Evolutionary conservation across 768 basidiomycete genomes (phyloP).

Genomic region (Paxillus ammoniavirescens): DNA sequence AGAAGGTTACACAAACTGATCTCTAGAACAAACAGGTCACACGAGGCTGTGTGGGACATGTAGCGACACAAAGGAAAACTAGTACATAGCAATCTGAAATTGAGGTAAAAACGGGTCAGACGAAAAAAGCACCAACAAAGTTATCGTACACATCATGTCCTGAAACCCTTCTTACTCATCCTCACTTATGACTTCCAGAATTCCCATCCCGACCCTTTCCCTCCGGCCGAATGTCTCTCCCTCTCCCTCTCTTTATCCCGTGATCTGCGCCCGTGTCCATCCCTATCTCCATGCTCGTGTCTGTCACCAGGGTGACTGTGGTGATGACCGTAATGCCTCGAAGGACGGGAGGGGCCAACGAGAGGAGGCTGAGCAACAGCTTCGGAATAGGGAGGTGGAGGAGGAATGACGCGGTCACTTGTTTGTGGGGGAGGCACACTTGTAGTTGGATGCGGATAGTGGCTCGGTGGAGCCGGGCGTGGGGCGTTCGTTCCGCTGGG

Average conservation of each 20-base stretch:
- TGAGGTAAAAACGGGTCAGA: too few relatives aligned
- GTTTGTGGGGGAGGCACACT: not conserved
- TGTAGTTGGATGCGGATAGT: not conserved
- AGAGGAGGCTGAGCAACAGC: conserved; percentile 6
- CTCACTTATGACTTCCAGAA: conserved; percentile 13
- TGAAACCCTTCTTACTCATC: not conserved
- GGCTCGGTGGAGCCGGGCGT: not conserved
- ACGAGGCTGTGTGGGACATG: too few relatives aligned
- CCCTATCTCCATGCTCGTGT: conserved; percentile 12
- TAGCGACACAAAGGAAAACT: too few relatives aligned
- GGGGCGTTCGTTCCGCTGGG: not conserved
- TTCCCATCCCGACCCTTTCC: conserved; percentile 9
- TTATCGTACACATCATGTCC: too few relatives aligned
- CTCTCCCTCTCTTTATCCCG: conserved; percentile 8
- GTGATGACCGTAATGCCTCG: conserved; percentile 16
- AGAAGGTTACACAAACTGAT: too few relatives aligned
- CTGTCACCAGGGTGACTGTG: conserved; percentile 9
- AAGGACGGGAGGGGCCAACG: conserved; percentile 13
- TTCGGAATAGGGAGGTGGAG: conserved; percentile 25
- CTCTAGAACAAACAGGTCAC: too few relatives aligned
- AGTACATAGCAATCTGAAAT: too few relatives aligned
- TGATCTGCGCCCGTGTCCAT: conserved; percentile 10
- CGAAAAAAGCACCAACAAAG: too few relatives aligned
- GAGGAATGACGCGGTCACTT: not conserved
- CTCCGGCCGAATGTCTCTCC: not conserved